Percentiles rank a stretch among this genome's conserved stretches.
phyloP scores from a whole-genome alignment of 2,329 filamentous ascomycete species.

The Colletotrichum sp. region DNA sequence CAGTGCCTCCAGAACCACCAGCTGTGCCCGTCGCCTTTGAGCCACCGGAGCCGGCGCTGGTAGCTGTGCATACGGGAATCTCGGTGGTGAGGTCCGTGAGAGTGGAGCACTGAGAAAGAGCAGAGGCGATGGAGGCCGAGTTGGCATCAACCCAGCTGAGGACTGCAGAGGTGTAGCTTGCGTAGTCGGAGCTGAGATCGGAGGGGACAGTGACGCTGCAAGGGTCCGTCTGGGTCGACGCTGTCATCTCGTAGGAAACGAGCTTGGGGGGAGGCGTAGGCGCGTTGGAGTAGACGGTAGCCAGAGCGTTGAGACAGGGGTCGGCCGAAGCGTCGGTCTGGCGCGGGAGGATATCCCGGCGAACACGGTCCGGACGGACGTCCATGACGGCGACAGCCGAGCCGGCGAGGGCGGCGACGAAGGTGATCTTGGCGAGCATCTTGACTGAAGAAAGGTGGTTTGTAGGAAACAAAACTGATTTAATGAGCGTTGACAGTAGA shows the following conservation, averaged over 20 bases:
- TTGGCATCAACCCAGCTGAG: conserved; percentile 27
- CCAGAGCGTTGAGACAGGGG: conserved; percentile 24
- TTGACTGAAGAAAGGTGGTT: neutral
- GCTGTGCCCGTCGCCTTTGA: neutral
- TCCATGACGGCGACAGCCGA: conserved; percentile 23
- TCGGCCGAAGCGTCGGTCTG: conserved; percentile 24
- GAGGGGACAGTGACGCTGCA: conserved; percentile 29
- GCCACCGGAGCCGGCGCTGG: neutral
- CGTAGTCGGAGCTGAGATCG: conserved; percentile 22
- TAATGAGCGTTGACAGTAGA: neutral
- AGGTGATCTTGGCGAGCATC: conserved; percentile 28
- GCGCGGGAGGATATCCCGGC: conserved; percentile 25
- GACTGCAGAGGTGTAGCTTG: conserved; percentile 25
- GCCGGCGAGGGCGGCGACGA: conserved; percentile 27
- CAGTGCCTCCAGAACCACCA: neutral
- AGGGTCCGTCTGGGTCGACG: conserved; percentile 23
- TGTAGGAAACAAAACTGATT: neutral
- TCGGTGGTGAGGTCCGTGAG: conserved; percentile 18
- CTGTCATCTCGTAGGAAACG: conserved; percentile 19
- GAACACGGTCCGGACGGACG: conserved; percentile 17
- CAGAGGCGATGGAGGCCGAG: conserved; percentile 24
- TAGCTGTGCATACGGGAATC: neutral
- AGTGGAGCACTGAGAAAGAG: conserved; percentile 29
- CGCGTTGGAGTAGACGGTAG: conserved; percentile 21
- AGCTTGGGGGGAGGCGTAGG: conserved; percentile 29